Conservation (phyloP, 2,329 filamentous ascomycete species). For the Alternaria gaisen region DNA sequence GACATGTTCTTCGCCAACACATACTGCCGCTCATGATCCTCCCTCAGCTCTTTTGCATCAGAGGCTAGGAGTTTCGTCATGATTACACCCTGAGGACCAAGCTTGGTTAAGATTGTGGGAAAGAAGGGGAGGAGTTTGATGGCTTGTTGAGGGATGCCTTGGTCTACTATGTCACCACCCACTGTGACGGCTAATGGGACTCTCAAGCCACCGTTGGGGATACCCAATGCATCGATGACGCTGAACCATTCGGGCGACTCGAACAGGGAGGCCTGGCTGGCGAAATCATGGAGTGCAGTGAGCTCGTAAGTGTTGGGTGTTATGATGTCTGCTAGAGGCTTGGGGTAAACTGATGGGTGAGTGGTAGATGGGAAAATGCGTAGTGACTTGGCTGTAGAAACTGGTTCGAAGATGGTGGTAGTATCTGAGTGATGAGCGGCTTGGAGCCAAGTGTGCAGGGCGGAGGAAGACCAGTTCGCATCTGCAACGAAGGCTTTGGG, state of each 20-base stretch:
- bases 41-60: constrained; percentile 73
- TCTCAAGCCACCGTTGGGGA: constrained; percentile 73
- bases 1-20: constrained; percentile 70
- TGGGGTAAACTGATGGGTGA: constrained; percentile 66
- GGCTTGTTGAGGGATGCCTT: constrained; percentile 82
- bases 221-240: constrained; percentile 79
- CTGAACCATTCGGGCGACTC: constrained; percentile 78
- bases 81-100: constrained; percentile 79
- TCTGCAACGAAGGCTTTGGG: constrained; percentile 85
- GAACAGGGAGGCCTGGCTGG: constrained; percentile 72
- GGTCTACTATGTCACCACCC: constrained; percentile 72
- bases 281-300: constrained; percentile 76
- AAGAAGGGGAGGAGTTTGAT: constrained; percentile 89
- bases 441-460: constrained; percentile 75
- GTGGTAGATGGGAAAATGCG: constrained; percentile 69
- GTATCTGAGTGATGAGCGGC: constrained; percentile 55
- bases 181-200: constrained; percentile 77
- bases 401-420: constrained; percentile 82
- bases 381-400: constrained; percentile 80
- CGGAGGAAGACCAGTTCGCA: constrained; percentile 78
- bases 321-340: constrained; percentile 73
- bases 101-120: constrained; percentile 83
- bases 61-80: constrained; percentile 74
- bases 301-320: constrained; percentile 89
- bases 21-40: constrained; percentile 70